Evolutionary conservation across 352 stramenopile species (phyloP).

Genomic region (Phytophthora rubi): DNA sequence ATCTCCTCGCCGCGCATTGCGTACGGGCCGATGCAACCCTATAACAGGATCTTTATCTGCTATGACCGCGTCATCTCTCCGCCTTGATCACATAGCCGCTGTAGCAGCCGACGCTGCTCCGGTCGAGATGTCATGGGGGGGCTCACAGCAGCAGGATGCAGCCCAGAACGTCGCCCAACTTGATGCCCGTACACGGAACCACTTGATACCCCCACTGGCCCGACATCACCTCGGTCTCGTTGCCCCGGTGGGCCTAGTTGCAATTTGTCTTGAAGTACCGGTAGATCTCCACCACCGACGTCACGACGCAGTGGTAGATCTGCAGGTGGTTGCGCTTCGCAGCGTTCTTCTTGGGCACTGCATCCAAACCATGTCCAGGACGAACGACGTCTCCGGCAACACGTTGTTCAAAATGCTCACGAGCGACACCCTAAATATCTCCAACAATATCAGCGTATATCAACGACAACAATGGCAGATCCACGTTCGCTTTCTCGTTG

Average conservation of each 20-base stretch:
- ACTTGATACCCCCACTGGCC: too few relatives aligned
- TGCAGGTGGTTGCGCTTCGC: slow-evolving; percentile 42
- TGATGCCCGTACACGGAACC: too few relatives aligned
- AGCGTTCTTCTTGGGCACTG: slow-evolving; percentile 25
- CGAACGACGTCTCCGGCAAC: slow-evolving; percentile 44
- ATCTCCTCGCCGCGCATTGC: too few relatives aligned
- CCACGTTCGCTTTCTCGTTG: slow-evolving; percentile 61
- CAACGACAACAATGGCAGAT: slow-evolving; percentile 50
- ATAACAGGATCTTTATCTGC: too few relatives aligned
- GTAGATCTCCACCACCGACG: slow-evolving; percentile 55
- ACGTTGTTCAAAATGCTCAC: slow-evolving; percentile 65
- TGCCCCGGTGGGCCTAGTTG: slow-evolving; percentile 31
- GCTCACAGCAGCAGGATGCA: too few relatives aligned
- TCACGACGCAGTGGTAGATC: slow-evolving; percentile 56
- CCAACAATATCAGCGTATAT: slow-evolving; percentile 56
- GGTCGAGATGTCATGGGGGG: too few relatives aligned
- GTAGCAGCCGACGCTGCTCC: too few relatives aligned
- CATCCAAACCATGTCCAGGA: slow-evolving; percentile 35
- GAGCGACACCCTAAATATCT: slow-evolving; percentile 53
- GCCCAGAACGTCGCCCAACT: too few relatives aligned
- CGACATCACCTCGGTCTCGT: background rate
- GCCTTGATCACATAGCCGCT: too few relatives aligned
- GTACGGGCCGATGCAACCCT: too few relatives aligned
- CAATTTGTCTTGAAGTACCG: slow-evolving; percentile 46
- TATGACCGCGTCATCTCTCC: too few relatives aligned